phyloP scores from a whole-genome alignment of 306 rosid genomes.

The Casuarina glauca region DNA sequence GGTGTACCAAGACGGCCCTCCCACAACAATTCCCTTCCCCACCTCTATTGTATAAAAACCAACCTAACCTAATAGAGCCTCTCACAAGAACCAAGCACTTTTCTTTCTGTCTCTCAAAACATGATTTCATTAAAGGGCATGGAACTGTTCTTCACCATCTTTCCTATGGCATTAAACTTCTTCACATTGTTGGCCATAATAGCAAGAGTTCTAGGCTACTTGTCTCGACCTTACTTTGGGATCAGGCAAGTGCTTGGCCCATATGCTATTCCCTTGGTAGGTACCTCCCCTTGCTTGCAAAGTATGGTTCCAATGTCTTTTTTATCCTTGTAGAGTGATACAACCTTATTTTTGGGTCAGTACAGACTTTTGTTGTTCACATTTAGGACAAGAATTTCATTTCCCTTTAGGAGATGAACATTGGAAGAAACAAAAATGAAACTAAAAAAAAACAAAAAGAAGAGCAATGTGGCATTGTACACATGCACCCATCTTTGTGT shows the following conservation, averaged over 20 bases:
- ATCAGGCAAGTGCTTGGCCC: constrained; percentile 91
- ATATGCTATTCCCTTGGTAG: constrained; percentile 66
- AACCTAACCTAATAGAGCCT: background rate
- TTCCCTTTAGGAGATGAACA: background rate
- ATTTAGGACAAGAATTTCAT: background rate
- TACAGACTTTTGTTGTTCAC: background rate
- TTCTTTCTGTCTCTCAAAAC: constrained; percentile 1
- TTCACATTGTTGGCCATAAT: constrained; percentile 45
- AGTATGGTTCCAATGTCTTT: constrained; percentile 85
- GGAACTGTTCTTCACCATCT: constrained; percentile 17
- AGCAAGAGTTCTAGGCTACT: constrained; percentile 51
- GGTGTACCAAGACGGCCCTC: constrained; percentile 7
- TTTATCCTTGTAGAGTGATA: constrained; percentile 79
- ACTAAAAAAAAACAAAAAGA: too few species aligned
- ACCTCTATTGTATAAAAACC: background rate
- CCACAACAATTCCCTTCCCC: constrained; percentile 13
- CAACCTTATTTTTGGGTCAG: constrained; percentile 90
- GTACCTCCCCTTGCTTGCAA: constrained; percentile 85
- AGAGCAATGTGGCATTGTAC: too few species aligned
- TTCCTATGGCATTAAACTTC: constrained; percentile 29
- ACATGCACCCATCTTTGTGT: too few species aligned
- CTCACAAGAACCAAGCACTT: background rate
- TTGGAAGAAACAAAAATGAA: too few species aligned
- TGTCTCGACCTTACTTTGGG: constrained; percentile 74
- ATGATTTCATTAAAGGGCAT: background rate